phyloP scores from a whole-genome alignment of 164 flowering plant genomes.

The Euptelea pleiosperma region DNA sequence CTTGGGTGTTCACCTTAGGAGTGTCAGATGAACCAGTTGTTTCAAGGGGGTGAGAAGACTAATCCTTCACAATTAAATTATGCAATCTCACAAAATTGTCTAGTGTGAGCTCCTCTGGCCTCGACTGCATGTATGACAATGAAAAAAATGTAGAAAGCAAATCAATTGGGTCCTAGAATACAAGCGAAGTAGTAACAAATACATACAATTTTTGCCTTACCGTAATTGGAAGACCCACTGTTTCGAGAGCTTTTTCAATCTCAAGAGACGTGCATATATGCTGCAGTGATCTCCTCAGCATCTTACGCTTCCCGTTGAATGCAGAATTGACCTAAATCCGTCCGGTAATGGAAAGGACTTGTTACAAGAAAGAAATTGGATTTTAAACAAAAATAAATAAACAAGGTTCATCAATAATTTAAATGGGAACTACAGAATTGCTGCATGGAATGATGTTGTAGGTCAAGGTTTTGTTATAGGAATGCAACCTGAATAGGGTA shows the following conservation, averaged over 20 bases:
- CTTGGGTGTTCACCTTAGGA: background rate
- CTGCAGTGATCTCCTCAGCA: constrained; percentile 82
- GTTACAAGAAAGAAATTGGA: too few relatives aligned
- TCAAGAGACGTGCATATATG: constrained; percentile 58
- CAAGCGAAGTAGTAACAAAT: background rate
- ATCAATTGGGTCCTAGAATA: background rate
- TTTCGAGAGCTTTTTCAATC: constrained; percentile 65
- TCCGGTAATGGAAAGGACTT: background rate
- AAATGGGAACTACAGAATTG: too few relatives aligned
- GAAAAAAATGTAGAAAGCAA: background rate
- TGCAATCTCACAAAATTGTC: constrained; percentile 86
- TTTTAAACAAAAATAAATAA: too few relatives aligned
- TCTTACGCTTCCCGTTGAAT: constrained; percentile 89
- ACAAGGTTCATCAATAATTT: too few relatives aligned
- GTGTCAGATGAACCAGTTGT: background rate
- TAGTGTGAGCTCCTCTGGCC: constrained; percentile 87
- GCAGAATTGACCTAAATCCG: constrained; percentile 75
- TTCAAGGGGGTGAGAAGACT: constrained; percentile 7
- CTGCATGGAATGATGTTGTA: too few relatives aligned
- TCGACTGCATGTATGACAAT: constrained; percentile 47
- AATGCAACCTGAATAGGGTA: too few relatives aligned
- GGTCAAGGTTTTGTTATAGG: too few relatives aligned
- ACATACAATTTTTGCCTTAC: constrained; percentile 31
- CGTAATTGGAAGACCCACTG: constrained; percentile 56
- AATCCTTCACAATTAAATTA: constrained; percentile 42